Conservation (phyloP, 2,329 filamentous ascomycete species). For the Diaporthe nobilis region DNA sequence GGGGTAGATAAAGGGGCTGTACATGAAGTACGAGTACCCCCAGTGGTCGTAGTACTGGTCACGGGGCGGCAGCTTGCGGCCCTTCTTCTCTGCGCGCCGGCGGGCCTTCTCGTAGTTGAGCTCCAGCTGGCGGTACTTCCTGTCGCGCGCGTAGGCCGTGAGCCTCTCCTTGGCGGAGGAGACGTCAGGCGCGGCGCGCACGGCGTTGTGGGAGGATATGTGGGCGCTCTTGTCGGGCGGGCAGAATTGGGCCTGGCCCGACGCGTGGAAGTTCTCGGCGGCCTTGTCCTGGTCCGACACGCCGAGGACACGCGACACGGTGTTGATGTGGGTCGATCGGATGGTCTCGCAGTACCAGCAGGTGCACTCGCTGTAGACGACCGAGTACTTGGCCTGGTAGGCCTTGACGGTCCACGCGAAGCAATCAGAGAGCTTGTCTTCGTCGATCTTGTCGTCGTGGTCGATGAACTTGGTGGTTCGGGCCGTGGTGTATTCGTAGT, state of each 20-base stretch:
- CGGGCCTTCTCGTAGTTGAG: slow-evolving; percentile 69
- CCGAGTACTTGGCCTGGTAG: slow-evolving; percentile 75
- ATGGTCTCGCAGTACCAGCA: slow-evolving; percentile 89
- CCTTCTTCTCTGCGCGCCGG: slow-evolving; percentile 64
- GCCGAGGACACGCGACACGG: slow-evolving; percentile 60
- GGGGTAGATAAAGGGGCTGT: slow-evolving; percentile 62
- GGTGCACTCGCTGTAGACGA: slow-evolving; percentile 82
- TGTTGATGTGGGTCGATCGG: slow-evolving; percentile 68
- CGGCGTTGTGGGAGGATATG: slow-evolving; percentile 81
- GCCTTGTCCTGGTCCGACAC: slow-evolving; percentile 61
- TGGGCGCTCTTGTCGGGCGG: slow-evolving; percentile 74
- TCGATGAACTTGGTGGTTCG: slow-evolving; percentile 74
- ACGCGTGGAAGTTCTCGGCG: slow-evolving; percentile 61
- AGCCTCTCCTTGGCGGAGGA: slow-evolving; percentile 48
- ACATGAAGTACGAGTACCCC: slow-evolving; percentile 66
- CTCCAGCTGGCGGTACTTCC: slow-evolving; percentile 59
- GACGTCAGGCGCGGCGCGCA: slow-evolving; percentile 53
- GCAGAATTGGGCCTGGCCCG: slow-evolving; percentile 64
- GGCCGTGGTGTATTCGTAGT: slow-evolving; percentile 70
- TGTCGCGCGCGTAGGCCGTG: slow-evolving; percentile 53
- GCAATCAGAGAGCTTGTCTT: slow-evolving; percentile 71
- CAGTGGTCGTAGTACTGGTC: slow-evolving; percentile 68
- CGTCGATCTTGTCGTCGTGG: slow-evolving; percentile 87
- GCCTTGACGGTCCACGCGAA: slow-evolving; percentile 81
- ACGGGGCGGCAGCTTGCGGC: slow-evolving; percentile 61